Percentiles rank a stretch among this genome's conserved stretches.
Evolutionary conservation across 2,329 filamentous ascomycete species (phyloP).

Genomic region (Epichloe aotearoae): DNA sequence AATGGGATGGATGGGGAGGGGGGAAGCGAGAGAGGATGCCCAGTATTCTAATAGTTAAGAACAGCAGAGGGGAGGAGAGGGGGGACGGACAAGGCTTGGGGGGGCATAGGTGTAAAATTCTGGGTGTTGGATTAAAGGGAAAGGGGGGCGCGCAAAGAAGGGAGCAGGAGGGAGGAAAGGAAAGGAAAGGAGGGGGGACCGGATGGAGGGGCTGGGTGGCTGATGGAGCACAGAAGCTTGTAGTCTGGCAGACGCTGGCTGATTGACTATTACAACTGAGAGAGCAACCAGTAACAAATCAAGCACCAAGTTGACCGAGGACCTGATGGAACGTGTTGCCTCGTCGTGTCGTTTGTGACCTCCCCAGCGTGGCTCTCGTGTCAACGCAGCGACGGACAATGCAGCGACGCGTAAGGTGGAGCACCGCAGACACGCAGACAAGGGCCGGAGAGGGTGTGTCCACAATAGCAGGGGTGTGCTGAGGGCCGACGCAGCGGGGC

Average conservation of each 20-base stretch:
- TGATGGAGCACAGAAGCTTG: slow-evolving; percentile 13
- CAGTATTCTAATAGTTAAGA: slow-evolving; percentile 5
- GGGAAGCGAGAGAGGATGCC: slow-evolving; percentile 11
- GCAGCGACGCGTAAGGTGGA: slow-evolving; percentile 4
- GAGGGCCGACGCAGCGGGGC: slow-evolving; percentile 1
- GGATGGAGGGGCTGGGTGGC: slow-evolving; percentile 15
- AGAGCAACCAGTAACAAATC: neutral
- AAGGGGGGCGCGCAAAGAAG: slow-evolving; percentile 10
- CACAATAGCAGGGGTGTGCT: neutral
- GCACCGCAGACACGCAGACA: neutral
- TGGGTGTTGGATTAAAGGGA: slow-evolving; percentile 9
- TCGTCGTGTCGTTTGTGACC: slow-evolving; percentile 3
- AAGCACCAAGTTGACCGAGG: neutral
- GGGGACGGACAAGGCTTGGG: neutral
- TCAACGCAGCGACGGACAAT: slow-evolving; percentile 12
- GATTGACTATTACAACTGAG: neutral
- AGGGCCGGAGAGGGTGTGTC: neutral
- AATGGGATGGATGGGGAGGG: slow-evolving; percentile 12
- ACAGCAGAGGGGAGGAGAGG: slow-evolving; percentile 7
- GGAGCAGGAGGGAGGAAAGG: slow-evolving; percentile 7
- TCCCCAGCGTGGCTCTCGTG: slow-evolving; percentile 14
- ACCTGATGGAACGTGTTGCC: slow-evolving; percentile 2
- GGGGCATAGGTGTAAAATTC: slow-evolving; percentile 3
- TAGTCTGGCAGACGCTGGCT: neutral
- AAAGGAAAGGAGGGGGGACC: slow-evolving; percentile 9